phyloP scores from a whole-genome alignment of 139 green algal genomes.

The Trebouxia sp. region DNA sequence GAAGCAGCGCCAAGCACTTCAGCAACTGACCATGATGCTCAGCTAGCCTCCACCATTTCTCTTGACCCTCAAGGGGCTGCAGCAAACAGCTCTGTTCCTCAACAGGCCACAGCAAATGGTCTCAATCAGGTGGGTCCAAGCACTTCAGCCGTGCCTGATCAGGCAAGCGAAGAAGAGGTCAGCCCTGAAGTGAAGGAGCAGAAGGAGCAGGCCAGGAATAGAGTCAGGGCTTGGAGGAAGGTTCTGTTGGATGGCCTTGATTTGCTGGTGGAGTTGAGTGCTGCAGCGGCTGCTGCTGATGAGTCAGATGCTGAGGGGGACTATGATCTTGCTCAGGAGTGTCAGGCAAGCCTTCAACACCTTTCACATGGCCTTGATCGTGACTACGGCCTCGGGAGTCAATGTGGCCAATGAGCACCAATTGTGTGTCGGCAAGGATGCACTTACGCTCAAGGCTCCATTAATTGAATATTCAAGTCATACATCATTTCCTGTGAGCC shows the following conservation, averaged over 20 bases:
- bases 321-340: neutral
- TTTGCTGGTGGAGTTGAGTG: slow-evolving; percentile 4
- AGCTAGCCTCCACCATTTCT: too few species aligned
- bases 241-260: slow-evolving; percentile 8
- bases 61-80: too few species aligned
- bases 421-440: too few species aligned
- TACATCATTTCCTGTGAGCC: too few species aligned
- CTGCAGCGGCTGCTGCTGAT: neutral
- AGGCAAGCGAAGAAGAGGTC: neutral
- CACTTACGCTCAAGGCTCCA: too few species aligned
- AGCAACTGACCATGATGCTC: neutral
- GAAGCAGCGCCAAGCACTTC: neutral
- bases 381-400: too few species aligned
- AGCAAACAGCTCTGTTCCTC: too few species aligned
- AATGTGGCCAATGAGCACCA: too few species aligned
- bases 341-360: neutral
- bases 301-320: neutral
- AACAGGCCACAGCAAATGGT: neutral
- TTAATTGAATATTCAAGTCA: too few species aligned
- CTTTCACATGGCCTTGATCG: too few species aligned
- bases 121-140: neutral
- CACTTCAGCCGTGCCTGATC: neutral
- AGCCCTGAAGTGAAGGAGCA: neutral
- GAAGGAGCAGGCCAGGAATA: slow-evolving; percentile 2
- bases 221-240: neutral